Percentiles rank a stretch among this genome's conserved stretches.
Conservation (phyloP, 2,329 filamentous ascomycete species). For the Ilyonectria destructans region DNA sequence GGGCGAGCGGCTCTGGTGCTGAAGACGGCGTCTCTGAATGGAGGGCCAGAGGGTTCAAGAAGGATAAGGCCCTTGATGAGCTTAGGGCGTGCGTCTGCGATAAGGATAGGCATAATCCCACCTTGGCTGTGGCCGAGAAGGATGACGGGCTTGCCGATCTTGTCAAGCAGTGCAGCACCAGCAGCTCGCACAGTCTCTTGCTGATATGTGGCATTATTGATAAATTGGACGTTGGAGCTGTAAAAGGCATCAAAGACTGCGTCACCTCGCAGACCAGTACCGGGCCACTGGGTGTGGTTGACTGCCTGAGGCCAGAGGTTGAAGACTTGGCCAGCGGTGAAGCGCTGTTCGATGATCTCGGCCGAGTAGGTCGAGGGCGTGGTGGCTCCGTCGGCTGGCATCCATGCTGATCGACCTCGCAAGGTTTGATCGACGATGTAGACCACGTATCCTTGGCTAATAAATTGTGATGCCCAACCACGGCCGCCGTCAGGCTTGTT, state of each 20-base stretch:
- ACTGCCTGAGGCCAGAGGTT: constrained; percentile 43
- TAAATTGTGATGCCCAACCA: constrained; percentile 44
- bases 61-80: constrained; percentile 60
- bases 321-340: constrained; percentile 38
- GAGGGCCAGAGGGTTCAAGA: constrained; percentile 65
- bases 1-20: constrained; percentile 53
- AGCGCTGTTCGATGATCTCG: constrained; percentile 40
- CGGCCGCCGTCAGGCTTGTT: constrained; percentile 45
- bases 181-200: constrained; percentile 39
- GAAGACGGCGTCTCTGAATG: constrained; percentile 61
- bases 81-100: constrained; percentile 52
- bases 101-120: constrained; percentile 55
- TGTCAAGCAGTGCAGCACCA: constrained; percentile 61
- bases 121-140: constrained; percentile 66
- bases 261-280: constrained; percentile 36
- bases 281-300: constrained; percentile 47
- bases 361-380: constrained; percentile 37
- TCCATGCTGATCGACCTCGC: constrained; percentile 44
- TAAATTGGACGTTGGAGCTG: constrained; percentile 44
- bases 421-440: constrained; percentile 46
- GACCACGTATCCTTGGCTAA: constrained; percentile 44
- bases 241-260: constrained; percentile 43
- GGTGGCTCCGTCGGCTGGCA: constrained; percentile 21
- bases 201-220: constrained; percentile 41
- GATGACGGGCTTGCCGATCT: constrained; percentile 58